Evolutionary conservation across 1,284 basidiomycete genomes (phyloP).

Genomic region (Neotropicomus parvogracilis): DNA sequence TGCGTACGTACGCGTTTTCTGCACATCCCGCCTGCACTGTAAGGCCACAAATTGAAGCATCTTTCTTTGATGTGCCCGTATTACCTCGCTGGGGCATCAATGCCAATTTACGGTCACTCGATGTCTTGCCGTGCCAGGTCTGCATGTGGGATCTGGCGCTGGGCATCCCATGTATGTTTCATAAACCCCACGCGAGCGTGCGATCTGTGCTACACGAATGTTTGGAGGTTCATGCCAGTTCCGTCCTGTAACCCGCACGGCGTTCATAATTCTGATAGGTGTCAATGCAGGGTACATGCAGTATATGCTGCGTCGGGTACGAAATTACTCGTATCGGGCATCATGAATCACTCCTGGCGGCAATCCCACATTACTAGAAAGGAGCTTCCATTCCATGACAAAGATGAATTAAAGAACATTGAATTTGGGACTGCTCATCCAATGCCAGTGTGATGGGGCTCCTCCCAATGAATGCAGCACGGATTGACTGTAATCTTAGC

Average conservation of each 20-base stretch:
- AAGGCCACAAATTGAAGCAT: background rate
- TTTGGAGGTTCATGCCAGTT: conserved; percentile 31
- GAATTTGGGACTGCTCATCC: too few relatives aligned
- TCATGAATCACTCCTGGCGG: background rate
- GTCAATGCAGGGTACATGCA: conserved; percentile 31
- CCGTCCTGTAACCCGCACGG: conserved; percentile 31
- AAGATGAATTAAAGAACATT: too few relatives aligned
- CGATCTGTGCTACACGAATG: conserved; percentile 8
- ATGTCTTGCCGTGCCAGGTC: background rate
- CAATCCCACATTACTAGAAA: too few relatives aligned
- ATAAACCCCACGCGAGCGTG: conserved; percentile 3
- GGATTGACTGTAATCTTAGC: too few relatives aligned
- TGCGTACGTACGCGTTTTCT: too few relatives aligned
- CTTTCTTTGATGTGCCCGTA: conserved; percentile 42
- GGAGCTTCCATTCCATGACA: too few relatives aligned
- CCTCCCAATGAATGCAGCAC: too few relatives aligned
- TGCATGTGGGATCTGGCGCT: conserved; percentile 39
- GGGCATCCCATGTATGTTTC: conserved; percentile 34
- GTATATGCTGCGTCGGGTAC: background rate
- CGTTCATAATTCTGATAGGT: conserved; percentile 34
- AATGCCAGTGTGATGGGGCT: too few relatives aligned
- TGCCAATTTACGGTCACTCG: conserved; percentile 23
- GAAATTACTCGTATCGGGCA: background rate
- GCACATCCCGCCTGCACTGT: background rate
- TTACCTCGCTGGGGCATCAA: conserved; percentile 40